A percentile compares a stretch with the other conserved stretches of the same genome.
Conservation (phyloP, 805 yeast species). For the Metschnikowia similis region DNA sequence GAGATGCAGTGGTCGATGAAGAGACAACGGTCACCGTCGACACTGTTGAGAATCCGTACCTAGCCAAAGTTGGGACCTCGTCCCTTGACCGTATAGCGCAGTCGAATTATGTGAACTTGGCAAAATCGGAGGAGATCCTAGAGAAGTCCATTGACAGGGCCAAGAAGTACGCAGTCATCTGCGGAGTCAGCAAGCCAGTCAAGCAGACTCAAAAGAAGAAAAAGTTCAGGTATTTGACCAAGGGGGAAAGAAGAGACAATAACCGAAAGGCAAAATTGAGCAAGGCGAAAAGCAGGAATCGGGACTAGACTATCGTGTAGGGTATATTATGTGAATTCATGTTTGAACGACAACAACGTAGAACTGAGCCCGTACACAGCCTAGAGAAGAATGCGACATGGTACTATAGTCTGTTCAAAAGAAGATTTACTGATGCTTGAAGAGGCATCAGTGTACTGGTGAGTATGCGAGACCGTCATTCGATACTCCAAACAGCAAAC, state of each 20-base stretch:
- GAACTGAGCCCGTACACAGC: too few species aligned
- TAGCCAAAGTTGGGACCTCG: conserved; percentile 28
- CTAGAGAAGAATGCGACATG: neutral
- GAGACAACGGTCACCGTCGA: conserved; percentile 55
- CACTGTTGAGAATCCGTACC: conserved; percentile 45
- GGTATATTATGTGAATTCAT: neutral
- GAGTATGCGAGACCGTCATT: too few species aligned
- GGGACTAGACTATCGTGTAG: conserved; percentile 8
- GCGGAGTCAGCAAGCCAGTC: conserved; percentile 45
- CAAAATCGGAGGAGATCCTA: conserved; percentile 62
- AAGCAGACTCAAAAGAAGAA: conserved; percentile 54
- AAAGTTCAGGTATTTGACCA: conserved; percentile 85
- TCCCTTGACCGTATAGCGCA: conserved; percentile 46
- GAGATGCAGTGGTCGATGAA: conserved; percentile 41
- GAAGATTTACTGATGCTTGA: too few species aligned
- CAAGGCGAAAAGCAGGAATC: conserved; percentile 18
- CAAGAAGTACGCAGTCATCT: conserved; percentile 70
- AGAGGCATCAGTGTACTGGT: too few species aligned
- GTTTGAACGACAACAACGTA: neutral
- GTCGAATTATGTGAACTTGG: conserved; percentile 67
- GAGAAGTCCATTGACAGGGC: conserved; percentile 76
- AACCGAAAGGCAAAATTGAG: conserved; percentile 32
- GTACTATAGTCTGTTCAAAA: too few species aligned
- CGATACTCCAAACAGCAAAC: too few species aligned
- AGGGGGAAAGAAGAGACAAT: conserved; percentile 63